Base-by-base conservation (phyloP, 805 yeast species). In the Starmerella scarabaei region DNA sequence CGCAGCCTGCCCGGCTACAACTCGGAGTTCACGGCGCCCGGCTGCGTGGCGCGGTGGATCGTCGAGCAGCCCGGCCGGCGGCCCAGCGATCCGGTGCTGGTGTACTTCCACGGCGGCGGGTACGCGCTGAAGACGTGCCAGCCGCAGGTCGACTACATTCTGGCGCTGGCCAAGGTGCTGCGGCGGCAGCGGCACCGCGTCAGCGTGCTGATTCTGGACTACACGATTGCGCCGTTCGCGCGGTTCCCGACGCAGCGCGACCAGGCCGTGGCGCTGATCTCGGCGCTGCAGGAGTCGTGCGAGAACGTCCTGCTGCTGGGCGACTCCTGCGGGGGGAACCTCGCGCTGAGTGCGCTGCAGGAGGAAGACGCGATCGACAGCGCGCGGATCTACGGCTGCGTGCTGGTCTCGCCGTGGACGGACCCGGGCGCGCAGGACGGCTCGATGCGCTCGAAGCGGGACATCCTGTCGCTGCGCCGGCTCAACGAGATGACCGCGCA, bases 241-340 rank as follows among this genome's bases (percentile, higher is more conserved):
- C 20, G 26, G 31, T 58, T 33, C 41, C 61, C 63, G 7, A 34
- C 33, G 6, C 62, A 57, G 38, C 43, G 57, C 17, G 36, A 44
- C 17, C 59, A 58, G 38, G 45, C 52, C 3, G 42, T 50, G 3
- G 36, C 42, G 11, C 39, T 48, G 12, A 43, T 50, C 34, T 40
- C 39, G 11, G 45, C 37, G 27, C 44, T 59, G 28, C 33, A 38
- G 17, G 33, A 50, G 30, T 30, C 47, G 1, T 46, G 50, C 32
- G 23, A 42, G 21, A 43, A 52, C 33, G 44, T 59, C 34, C 40
- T 55, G 3, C 21, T 56, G 5, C 35, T 47, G 32, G 62, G 62
- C 19, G 62, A 58, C 37, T 58, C 62, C 6, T 60, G 61, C 15
- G 62, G 62, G 23, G 62, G 53, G 0, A 57, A 58, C 35, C 43